phyloP scores from a whole-genome alignment of 495 filamentous ascomycete species.

The Lentithecium fluviatile region DNA sequence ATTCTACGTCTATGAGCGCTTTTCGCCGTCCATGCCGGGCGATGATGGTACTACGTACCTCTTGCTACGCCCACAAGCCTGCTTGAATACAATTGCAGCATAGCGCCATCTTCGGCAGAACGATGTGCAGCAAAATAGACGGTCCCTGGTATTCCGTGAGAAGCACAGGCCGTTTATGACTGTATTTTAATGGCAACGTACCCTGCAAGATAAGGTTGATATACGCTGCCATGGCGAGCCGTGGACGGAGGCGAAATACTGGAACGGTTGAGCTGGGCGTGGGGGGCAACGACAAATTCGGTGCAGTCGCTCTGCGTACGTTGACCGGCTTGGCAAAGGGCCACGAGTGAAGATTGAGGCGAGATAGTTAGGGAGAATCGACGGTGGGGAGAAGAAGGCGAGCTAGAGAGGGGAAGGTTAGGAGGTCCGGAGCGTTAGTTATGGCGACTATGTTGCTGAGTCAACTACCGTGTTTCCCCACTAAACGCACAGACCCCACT shows the following conservation, averaged over 20 bases:
- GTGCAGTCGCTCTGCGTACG: constrained; percentile 1
- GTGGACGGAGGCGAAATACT: constrained; percentile 4
- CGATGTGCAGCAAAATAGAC: constrained; percentile 23
- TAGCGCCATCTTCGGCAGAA: constrained; percentile 19
- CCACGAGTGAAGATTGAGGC: not conserved
- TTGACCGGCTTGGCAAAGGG: not conserved
- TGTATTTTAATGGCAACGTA: constrained; percentile 8
- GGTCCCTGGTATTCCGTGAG: constrained; percentile 19
- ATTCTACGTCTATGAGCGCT: constrained; percentile 19
- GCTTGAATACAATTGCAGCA: constrained; percentile 21
- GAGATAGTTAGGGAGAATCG: constrained; percentile 7
- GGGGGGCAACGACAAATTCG: constrained; percentile 1
- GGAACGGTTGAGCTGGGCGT: constrained; percentile 3
- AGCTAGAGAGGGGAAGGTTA: not conserved
- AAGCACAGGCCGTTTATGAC: constrained; percentile 2
- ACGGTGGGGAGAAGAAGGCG: not conserved
- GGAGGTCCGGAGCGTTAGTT: not conserved
- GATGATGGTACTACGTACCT: constrained; percentile 16
- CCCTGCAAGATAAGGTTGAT: constrained; percentile 22
- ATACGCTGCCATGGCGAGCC: constrained; percentile 17
- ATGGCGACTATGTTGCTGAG: not conserved
- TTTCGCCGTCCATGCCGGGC: constrained; percentile 1
- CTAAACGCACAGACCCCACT: no score
- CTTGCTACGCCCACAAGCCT: constrained; percentile 22
- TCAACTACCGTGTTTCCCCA: not conserved